Conservation (phyloP, 139 green algal species). For the Eudorina sp. region DNA sequence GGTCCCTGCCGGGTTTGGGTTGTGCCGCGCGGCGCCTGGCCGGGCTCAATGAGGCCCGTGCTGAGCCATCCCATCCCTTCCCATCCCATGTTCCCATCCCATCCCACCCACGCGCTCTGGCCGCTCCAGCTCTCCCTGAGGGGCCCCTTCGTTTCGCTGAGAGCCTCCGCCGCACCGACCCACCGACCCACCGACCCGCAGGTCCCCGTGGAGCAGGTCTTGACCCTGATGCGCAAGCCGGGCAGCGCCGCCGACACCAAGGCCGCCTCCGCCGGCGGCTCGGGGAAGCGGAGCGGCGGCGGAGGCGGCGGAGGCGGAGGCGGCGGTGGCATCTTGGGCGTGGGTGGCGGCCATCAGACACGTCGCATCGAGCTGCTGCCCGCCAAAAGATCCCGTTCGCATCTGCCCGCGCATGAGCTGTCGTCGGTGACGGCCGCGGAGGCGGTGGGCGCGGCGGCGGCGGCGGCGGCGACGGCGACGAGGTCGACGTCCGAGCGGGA, state of each 20-base stretch:
- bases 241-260: neutral
- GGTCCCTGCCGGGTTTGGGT: no score
- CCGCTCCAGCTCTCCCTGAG: no score
- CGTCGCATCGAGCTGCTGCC: conserved; percentile 10
- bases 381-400: no score
- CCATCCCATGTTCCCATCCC: no score
- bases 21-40: no score
- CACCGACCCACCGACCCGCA: neutral
- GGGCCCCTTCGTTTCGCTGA: no score
- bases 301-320: neutral
- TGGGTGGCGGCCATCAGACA: neutral
- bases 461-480: no score
- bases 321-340: neutral
- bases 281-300: neutral
- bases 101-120: no score
- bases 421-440: neutral
- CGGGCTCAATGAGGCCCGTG: no score
- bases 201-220: conserved; percentile 23
- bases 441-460: no score
- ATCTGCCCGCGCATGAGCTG: neutral
- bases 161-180: neutral
- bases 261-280: neutral
- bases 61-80: no score
- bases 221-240: neutral
- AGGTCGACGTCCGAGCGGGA: no score